Percentiles rank a stretch among this genome's conserved stretches.
Conservation (phyloP, 345 rosid genomes). For the Eucalyptus urophylla region DNA sequence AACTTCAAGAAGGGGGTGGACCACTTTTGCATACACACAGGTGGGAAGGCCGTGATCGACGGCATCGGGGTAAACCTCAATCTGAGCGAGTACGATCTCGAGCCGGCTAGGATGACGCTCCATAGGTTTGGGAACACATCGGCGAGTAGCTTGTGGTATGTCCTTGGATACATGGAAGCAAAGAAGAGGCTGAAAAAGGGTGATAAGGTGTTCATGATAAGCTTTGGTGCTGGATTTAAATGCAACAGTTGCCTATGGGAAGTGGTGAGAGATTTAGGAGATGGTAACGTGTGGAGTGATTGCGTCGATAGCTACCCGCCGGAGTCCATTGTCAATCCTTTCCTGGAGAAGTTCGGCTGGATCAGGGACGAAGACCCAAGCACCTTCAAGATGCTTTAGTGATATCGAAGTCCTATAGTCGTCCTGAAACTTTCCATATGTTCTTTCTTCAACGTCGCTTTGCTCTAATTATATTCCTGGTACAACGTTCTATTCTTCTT, state of each 20-base stretch:
- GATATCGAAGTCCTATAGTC: background rate
- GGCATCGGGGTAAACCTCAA: constrained; percentile 65
- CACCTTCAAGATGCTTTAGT: constrained; percentile 37
- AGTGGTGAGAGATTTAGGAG: constrained; percentile 40
- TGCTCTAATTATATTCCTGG: background rate
- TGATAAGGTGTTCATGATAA: constrained; percentile 57
- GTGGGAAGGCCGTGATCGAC: constrained; percentile 92
- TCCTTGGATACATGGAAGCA: constrained; percentile 82
- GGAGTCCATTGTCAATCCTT: constrained; percentile 53
- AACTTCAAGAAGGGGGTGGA: constrained; percentile 78
- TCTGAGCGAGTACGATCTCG: constrained; percentile 52
- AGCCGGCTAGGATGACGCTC: constrained; percentile 91
- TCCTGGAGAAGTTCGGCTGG: constrained; percentile 86
- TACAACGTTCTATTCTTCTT: background rate
- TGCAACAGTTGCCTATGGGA: constrained; percentile 85
- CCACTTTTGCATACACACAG: constrained; percentile 85
- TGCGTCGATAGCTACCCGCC: constrained; percentile 70
- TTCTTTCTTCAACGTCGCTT: background rate
- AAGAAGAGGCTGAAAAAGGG: constrained; percentile 73
- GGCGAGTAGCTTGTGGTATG: constrained; percentile 90
- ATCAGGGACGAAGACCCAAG: constrained; percentile 53
- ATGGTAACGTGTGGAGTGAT: constrained; percentile 45
- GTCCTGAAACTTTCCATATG: background rate
- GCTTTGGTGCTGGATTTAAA: constrained; percentile 81
- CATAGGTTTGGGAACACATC: constrained; percentile 97